Percentiles rank a stretch among this genome's conserved stretches.
These are phyloP conservation scores for Trichosporon coremiiforme DNA, from an alignment of 1,284 basidiomycete species.

Conservation along the genomic window DNA sequence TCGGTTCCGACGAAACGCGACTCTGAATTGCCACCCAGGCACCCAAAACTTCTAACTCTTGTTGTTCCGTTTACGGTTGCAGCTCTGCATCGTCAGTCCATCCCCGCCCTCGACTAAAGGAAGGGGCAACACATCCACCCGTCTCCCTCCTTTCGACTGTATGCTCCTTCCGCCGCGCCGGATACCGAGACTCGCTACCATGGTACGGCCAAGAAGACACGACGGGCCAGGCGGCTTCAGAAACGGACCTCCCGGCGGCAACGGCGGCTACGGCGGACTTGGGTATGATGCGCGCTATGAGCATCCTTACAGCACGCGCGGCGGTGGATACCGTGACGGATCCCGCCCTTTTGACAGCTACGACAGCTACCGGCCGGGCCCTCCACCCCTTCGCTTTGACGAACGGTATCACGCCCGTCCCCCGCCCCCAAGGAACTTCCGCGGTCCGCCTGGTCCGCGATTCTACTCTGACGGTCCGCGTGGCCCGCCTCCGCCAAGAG, in stretches of 20 bases:
- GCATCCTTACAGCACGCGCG: not conserved
- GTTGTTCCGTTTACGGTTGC: not conserved
- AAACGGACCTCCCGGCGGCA: constrained; percentile 3
- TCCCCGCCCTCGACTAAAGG: not conserved
- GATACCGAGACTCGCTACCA: not conserved
- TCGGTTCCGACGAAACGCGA: not conserved
- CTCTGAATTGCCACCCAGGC: not conserved
- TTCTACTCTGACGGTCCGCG: constrained; percentile 7
- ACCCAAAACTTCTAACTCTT: constrained; percentile 9
- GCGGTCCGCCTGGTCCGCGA: constrained; percentile 2
- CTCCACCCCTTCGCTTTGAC: constrained; percentile 7
- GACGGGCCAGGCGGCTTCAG: constrained; percentile 3
- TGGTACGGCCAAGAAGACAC: constrained; percentile 11
- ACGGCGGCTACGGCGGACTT: not conserved
- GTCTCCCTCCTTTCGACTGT: not conserved
- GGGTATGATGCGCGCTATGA: not conserved
- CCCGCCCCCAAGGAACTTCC: constrained; percentile 1
- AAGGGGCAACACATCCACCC: not conserved
- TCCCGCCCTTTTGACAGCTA: not conserved
- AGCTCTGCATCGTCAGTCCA: not conserved
- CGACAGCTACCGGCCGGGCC: constrained; percentile 13
- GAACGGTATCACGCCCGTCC: constrained; percentile 1
- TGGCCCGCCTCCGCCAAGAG: not conserved
- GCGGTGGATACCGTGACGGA: constrained; percentile 1
- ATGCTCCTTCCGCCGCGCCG: not conserved